A percentile compares a stretch with the other conserved stretches of the same genome.
Conservation (phyloP, 2,329 filamentous ascomycete species). For the Aureobasidium lini region DNA sequence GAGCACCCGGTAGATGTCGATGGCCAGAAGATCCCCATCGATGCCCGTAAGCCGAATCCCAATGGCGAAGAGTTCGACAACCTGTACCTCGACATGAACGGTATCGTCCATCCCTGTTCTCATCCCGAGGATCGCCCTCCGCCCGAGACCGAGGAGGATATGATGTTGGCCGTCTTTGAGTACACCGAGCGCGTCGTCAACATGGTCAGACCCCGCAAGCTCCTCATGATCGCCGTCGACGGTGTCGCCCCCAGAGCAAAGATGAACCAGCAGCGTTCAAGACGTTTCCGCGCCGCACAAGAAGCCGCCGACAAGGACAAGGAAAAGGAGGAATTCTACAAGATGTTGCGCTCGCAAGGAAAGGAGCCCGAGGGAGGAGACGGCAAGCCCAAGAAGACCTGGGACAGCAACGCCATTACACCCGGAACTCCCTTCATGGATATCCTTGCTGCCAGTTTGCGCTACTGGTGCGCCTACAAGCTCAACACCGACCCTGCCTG, state of each 20-base stretch:
- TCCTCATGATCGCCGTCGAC: constrained; percentile 97
- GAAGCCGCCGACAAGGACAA: constrained; percentile 91
- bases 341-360: constrained; percentile 67
- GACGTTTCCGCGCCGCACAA: constrained; percentile 88
- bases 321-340: constrained; percentile 81
- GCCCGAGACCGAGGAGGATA: constrained; percentile 91
- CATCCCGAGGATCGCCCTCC: constrained; percentile 91
- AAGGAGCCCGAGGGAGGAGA: constrained; percentile 29
- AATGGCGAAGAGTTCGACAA: constrained; percentile 99
- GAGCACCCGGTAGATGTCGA: constrained; percentile 75
- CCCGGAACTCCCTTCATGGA: constrained; percentile 99
- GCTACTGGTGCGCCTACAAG: constrained; percentile 97
- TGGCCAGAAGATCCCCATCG: constrained; percentile 75
- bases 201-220: constrained; percentile 92
- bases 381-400: constrained; percentile 73
- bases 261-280: constrained; percentile 98
- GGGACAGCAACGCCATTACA: constrained; percentile 83
- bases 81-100: constrained; percentile 98
- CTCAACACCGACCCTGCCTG: constrained; percentile 93
- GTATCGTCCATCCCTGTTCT: constrained; percentile 97
- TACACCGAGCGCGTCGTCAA: constrained; percentile 99
- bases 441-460: constrained; percentile 77
- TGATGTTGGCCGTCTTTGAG: constrained; percentile 98
- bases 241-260: constrained; percentile 96
- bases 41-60: constrained; percentile 77